Conservation (phyloP, 202 grass and related monocot species). For the Digitaria exilis region DNA sequence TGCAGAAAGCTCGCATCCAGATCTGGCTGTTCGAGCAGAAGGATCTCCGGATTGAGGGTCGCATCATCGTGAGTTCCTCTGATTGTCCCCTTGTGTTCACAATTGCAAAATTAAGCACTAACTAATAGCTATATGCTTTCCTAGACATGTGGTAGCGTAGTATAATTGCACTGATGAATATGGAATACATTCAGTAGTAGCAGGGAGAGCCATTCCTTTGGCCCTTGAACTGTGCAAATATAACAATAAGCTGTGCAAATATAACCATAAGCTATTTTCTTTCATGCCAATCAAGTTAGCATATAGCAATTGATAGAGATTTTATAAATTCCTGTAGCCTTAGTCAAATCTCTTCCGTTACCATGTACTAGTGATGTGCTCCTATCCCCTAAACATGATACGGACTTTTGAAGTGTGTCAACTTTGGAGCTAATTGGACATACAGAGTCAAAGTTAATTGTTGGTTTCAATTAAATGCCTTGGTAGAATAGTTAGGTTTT, state of each 20-base stretch:
- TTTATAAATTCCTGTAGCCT: too few species aligned
- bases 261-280: background rate
- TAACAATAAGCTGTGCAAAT: too few species aligned
- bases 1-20: slow-evolving; percentile 94
- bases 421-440: too few species aligned
- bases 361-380: background rate
- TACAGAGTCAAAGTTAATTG: too few species aligned
- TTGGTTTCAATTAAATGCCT: too few species aligned
- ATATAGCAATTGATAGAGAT: background rate
- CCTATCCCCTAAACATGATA: background rate
- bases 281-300: background rate
- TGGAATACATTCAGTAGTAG: background rate
- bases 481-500: background rate
- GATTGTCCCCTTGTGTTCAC: background rate
- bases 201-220: background rate
- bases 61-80: slow-evolving; percentile 85
- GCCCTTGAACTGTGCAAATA: background rate
- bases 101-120: background rate
- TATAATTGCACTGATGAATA: background rate
- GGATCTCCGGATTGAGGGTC: slow-evolving; percentile 89
- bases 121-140: background rate
- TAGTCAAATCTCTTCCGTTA: background rate
- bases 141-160: background rate
- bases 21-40: slow-evolving; percentile 99
- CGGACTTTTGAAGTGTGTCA: slow-evolving; percentile 5